Conservation (phyloP, 257 asterid genomes). For the Avicennia marina region DNA sequence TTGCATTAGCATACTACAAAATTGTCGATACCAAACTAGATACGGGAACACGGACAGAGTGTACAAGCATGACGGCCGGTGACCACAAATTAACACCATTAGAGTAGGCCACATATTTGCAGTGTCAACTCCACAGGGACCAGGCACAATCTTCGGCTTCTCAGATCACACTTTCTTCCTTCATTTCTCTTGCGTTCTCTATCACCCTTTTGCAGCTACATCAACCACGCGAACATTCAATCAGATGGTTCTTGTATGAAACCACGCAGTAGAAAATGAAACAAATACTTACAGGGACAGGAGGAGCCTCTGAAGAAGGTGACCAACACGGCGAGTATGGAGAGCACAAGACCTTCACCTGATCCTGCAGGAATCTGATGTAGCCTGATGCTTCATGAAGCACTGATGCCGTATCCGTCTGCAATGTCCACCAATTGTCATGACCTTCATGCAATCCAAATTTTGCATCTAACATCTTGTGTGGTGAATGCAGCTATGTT, state of each 20-base stretch:
- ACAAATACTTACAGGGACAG: neutral
- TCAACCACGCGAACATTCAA: neutral
- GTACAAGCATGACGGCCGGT: constrained; percentile 24
- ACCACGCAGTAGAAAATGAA: neutral
- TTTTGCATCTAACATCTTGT: neutral
- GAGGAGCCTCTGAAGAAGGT: neutral
- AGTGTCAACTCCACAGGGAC: constrained; percentile 59
- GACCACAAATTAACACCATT: constrained; percentile 94
- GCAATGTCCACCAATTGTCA: constrained; percentile 16
- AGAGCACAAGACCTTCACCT: constrained; percentile 80
- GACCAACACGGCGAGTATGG: constrained; percentile 49
- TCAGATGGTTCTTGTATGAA: too few species aligned
- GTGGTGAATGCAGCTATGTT: too few species aligned
- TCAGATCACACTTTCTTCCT: constrained; percentile 31
- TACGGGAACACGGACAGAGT: too few species aligned
- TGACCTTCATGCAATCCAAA: neutral
- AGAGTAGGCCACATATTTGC: constrained; percentile 50
- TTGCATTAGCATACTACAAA: too few species aligned
- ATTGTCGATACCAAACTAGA: too few species aligned
- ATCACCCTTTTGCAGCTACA: constrained; percentile 16
- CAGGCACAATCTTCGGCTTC: constrained; percentile 78
- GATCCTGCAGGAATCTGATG: constrained; percentile 83
- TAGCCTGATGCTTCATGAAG: constrained; percentile 87
- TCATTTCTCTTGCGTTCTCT: constrained; percentile 12
- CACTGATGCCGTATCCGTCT: constrained; percentile 95